Evolutionary conservation across 225 moss, liverwort and hornwort species (phyloP).

Genomic region (Sphagnum tenellum): DNA sequence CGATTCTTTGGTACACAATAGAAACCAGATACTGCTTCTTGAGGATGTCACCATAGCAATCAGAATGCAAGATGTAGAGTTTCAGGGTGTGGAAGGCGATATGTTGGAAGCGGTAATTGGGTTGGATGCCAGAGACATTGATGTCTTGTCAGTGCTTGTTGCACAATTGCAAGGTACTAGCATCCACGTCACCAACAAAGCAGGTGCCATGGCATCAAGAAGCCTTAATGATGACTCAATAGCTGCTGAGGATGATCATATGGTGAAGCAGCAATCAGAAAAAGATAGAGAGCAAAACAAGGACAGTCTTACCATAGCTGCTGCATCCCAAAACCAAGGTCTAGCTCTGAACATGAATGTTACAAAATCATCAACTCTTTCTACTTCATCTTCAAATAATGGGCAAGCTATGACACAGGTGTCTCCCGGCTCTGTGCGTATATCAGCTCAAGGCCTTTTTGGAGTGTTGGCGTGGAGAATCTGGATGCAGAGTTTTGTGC

Average conservation of each 20-base stretch:
- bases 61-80: constrained; percentile 36
- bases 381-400: not conserved
- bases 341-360: constrained; percentile 2
- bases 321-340: constrained; percentile 10
- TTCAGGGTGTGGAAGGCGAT: constrained; percentile 63
- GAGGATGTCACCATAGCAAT: constrained; percentile 50
- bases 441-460: constrained; percentile 29
- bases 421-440: constrained; percentile 17
- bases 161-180: constrained; percentile 70
- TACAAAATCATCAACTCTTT: constrained; percentile 1
- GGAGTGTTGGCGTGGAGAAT: constrained; percentile 38
- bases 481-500: constrained; percentile 43
- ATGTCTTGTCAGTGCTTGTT: constrained; percentile 45
- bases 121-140: constrained; percentile 63
- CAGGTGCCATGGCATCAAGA: constrained; percentile 19
- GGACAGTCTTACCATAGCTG: constrained; percentile 13
- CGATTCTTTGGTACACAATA: constrained; percentile 8
- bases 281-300: constrained; percentile 15
- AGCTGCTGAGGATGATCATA: constrained; percentile 10
- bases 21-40: constrained; percentile 46
- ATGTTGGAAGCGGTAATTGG: constrained; percentile 65
- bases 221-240: constrained; percentile 24
- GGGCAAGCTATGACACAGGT: constrained; percentile 2
- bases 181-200: constrained; percentile 39
- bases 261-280: constrained; percentile 3